Evolutionary conservation across 495 filamentous ascomycete species (phyloP).

Genomic region (Oleoguttula mirabilis): DNA sequence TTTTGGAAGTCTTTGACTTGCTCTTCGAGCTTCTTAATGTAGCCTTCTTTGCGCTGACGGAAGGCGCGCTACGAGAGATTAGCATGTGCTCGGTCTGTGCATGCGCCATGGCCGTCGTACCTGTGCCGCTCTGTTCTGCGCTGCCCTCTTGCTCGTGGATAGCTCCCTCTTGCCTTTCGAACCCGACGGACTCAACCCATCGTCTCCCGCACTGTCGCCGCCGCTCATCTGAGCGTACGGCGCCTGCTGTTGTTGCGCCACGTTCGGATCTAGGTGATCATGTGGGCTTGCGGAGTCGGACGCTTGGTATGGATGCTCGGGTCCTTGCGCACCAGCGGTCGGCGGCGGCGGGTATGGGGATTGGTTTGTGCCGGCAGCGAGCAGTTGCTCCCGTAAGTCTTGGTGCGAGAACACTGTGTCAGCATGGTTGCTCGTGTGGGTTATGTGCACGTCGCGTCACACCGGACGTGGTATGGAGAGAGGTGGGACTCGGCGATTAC

Average conservation of each 20-base stretch:
- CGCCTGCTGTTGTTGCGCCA: slow-evolving; percentile 20
- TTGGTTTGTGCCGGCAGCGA: slow-evolving; percentile 24
- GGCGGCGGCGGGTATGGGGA: slow-evolving; percentile 15
- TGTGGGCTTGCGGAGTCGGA: slow-evolving; percentile 22
- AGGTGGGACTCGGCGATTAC: background rate
- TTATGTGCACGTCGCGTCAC: too few species aligned
- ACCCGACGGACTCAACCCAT: slow-evolving; percentile 19
- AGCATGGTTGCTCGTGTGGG: slow-evolving; percentile 1
- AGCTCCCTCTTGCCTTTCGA: slow-evolving; percentile 68
- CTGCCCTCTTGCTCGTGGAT: slow-evolving; percentile 87
- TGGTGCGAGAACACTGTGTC: background rate
- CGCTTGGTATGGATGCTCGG: slow-evolving; percentile 13
- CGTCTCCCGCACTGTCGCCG: slow-evolving; percentile 24
- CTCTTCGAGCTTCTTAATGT: slow-evolving; percentile 93
- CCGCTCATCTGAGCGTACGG: slow-evolving; percentile 23
- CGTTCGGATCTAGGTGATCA: slow-evolving; percentile 31
- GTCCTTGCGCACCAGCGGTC: background rate
- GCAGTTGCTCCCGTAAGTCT: slow-evolving; percentile 34
- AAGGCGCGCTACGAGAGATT: slow-evolving; percentile 64
- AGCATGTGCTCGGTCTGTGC: slow-evolving; percentile 14
- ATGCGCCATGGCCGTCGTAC: slow-evolving; percentile 38
- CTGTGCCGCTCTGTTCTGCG: slow-evolving; percentile 94
- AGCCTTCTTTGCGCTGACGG: slow-evolving; percentile 91
- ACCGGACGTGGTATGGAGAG: background rate
- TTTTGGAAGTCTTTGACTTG: slow-evolving; percentile 65